Conservation (phyloP, 257 asterid genomes). For the Solanum tarijense region DNA sequence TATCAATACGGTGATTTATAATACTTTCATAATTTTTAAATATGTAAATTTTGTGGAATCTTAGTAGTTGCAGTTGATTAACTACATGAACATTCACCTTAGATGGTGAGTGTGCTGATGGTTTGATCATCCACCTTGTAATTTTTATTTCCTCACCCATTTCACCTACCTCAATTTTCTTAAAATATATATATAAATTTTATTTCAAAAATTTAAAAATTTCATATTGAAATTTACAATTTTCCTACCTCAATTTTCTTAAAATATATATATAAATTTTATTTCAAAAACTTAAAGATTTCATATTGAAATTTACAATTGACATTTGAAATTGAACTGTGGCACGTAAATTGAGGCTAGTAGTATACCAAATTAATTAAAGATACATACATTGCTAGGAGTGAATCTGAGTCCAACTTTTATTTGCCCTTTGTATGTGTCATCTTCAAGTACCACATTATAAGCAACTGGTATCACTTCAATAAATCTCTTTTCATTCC, state of each 20-base stretch:
- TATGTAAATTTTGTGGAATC: background rate
- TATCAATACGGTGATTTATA: background rate
- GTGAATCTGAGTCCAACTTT: slow-evolving; percentile 47
- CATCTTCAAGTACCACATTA: slow-evolving; percentile 66
- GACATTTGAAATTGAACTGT: background rate
- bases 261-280: no score
- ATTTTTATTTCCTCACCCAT: no score
- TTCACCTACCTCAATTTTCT: no score
- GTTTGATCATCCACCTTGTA: no score
- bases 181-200: no score
- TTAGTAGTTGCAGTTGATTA: no score
- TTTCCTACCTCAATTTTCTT: no score
- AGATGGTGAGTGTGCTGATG: no score
- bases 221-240: no score
- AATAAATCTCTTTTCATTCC: slow-evolving; percentile 26
- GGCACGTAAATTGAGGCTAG: background rate
- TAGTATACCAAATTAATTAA: background rate
- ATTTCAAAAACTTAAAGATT: no score
- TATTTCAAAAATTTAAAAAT: no score
- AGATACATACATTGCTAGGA: slow-evolving; percentile 18
- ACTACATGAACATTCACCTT: background rate
- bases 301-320: background rate
- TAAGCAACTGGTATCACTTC: slow-evolving; percentile 49
- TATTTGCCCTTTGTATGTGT: slow-evolving; percentile 58
- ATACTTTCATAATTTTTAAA: background rate